Percentiles rank a stretch among this genome's conserved stretches.
phyloP scores from a whole-genome alignment of 257 asterid genomes.

The Solanum pinnatisectum region DNA sequence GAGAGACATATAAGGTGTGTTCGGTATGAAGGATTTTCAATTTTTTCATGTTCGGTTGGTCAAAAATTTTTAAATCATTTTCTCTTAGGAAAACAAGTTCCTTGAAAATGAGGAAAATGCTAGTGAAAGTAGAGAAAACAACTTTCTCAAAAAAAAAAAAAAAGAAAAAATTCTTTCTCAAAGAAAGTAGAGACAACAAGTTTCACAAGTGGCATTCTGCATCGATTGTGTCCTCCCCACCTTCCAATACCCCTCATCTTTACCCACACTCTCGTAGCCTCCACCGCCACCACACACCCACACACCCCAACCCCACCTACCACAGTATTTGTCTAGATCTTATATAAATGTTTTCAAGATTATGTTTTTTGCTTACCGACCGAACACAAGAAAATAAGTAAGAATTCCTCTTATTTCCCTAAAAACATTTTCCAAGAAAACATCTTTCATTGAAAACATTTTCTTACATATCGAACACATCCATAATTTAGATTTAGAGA shows the following conservation, averaged over 20 bases:
- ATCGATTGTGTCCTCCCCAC: neutral
- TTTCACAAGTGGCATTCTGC: neutral
- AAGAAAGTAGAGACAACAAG: neutral
- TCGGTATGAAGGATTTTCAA: neutral
- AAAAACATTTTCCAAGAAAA: neutral
- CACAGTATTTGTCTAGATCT: neutral
- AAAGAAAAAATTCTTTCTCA: neutral
- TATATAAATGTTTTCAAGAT: neutral
- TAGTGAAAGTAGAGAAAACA: neutral
- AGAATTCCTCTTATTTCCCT: neutral
- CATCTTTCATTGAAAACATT: neutral
- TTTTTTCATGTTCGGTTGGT: neutral
- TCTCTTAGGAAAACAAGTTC: neutral
- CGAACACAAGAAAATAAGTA: neutral
- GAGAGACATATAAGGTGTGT: neutral
- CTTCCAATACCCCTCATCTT: neutral
- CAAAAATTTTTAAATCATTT: neutral
- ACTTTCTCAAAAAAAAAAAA: neutral
- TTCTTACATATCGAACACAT: neutral
- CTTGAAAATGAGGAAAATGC: neutral
- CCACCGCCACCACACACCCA: neutral
- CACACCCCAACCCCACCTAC: neutral
- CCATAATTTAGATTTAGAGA: neutral
- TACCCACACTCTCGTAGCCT: neutral
- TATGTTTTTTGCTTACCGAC: neutral